phyloP scores from a whole-genome alignment of 1,284 basidiomycete species.

The Apiotrichum akiyoshidainum region DNA sequence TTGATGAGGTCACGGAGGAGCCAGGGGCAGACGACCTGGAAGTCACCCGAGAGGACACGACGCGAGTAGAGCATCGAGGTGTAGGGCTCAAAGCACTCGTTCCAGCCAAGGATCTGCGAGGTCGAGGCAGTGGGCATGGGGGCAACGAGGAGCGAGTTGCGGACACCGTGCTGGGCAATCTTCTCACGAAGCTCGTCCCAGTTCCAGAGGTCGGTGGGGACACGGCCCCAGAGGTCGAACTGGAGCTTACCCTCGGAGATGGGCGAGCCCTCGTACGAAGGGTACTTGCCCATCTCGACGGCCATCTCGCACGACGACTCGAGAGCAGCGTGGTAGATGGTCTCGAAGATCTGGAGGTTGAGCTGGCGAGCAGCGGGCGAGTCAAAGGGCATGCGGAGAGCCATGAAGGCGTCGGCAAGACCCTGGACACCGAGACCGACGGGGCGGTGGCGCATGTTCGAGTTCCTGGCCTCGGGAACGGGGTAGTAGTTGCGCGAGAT shows the following conservation, averaged over 20 bases:
- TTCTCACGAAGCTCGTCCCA: slow-evolving; percentile 86
- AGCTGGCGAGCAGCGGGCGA: slow-evolving; percentile 80
- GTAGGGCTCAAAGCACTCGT: slow-evolving; percentile 70
- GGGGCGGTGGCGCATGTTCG: slow-evolving; percentile 96
- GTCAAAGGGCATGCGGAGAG: slow-evolving; percentile 92
- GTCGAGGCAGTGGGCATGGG: slow-evolving; percentile 99
- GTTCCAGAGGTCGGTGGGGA: slow-evolving; percentile 92
- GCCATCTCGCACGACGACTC: slow-evolving; percentile 92
- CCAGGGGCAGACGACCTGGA: slow-evolving; percentile 99
- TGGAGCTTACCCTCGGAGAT: slow-evolving; percentile 85
- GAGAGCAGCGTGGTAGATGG: slow-evolving; percentile 93
- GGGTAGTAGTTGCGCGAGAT: slow-evolving; percentile 65
- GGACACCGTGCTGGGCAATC: slow-evolving; percentile 78
- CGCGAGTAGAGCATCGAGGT: slow-evolving; percentile 95
- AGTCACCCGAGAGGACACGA: slow-evolving; percentile 98
- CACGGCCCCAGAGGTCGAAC: slow-evolving; percentile 92
- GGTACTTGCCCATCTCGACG: slow-evolving; percentile 75
- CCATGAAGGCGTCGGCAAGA: slow-evolving; percentile 98
- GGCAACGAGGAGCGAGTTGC: slow-evolving; percentile 91
- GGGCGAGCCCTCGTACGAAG: slow-evolving; percentile 88
- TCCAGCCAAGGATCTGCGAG: slow-evolving; percentile 96
- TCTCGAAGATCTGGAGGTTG: slow-evolving; percentile 97
- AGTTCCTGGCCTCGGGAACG: slow-evolving; percentile 80
- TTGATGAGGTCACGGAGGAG: slow-evolving; percentile 94
- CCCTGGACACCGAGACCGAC: slow-evolving; percentile 98